Evolutionary conservation across 257 asterid species (phyloP).

Genomic region (Rhazya stricta): DNA sequence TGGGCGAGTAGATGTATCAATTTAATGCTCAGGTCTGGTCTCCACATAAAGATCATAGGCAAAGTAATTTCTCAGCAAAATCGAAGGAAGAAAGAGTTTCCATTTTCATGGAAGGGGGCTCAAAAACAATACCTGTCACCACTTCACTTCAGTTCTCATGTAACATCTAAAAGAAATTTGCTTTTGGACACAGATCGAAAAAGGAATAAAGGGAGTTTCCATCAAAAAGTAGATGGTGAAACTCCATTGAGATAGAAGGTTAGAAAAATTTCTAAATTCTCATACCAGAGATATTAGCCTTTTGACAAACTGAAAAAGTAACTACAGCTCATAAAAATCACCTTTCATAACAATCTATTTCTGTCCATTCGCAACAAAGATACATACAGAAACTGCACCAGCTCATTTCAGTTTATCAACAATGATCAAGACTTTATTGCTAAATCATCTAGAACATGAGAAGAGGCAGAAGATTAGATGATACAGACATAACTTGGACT

Average conservation of each 20-base stretch:
- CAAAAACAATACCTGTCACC: slow-evolving; percentile 22
- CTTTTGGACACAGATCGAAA: slow-evolving; percentile 13
- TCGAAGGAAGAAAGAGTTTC: slow-evolving; percentile 1
- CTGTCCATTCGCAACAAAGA: slow-evolving; percentile 2
- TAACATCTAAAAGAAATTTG: slow-evolving; percentile 9
- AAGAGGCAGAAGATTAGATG: slow-evolving; percentile 19
- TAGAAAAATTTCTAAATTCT: slow-evolving; percentile 24
- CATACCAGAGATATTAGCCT: slow-evolving; percentile 28
- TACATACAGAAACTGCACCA: not conserved
- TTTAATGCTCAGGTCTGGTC: slow-evolving; percentile 25
- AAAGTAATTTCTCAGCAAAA: slow-evolving; percentile 17
- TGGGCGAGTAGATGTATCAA: slow-evolving; percentile 28
- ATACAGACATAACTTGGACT: slow-evolving; percentile 32
- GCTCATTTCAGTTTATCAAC: slow-evolving; percentile 9
- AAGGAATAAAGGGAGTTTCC: slow-evolving; percentile 24
- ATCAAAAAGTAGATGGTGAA: slow-evolving; percentile 23
- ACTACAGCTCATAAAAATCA: slow-evolving; percentile 23
- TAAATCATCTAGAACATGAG: slow-evolving; percentile 6
- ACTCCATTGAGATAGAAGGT: slow-evolving; percentile 28
- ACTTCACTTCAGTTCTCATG: slow-evolving; percentile 19
- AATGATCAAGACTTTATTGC: slow-evolving; percentile 15
- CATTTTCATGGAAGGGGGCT: slow-evolving; percentile 11
- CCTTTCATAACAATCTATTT: slow-evolving; percentile 29
- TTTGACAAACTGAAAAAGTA: slow-evolving; percentile 46
- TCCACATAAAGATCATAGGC: slow-evolving; percentile 37